A percentile compares a stretch with the other conserved stretches of the same genome.
Conservation (phyloP, 2,329 filamentous ascomycete genomes). For the Trichoderma pleuroti region DNA sequence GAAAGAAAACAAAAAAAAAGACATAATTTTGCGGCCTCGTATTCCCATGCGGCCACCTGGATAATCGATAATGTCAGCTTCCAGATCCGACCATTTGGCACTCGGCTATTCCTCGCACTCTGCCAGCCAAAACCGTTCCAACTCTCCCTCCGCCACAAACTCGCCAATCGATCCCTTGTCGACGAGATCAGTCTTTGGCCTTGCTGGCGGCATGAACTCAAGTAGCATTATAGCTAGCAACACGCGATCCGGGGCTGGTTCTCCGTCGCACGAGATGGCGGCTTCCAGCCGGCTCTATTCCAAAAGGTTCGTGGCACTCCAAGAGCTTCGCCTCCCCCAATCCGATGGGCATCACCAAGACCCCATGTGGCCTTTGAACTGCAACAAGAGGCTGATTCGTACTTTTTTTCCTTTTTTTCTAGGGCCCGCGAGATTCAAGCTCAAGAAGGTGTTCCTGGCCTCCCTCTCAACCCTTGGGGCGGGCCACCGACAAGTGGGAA, state of each 20-base stretch:
- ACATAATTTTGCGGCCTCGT: slow-evolving; percentile 21
- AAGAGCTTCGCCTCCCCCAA: background rate
- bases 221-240: slow-evolving; percentile 56
- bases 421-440: slow-evolving; percentile 96
- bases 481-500: slow-evolving; percentile 94
- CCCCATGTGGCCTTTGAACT: background rate
- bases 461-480: slow-evolving; percentile 76
- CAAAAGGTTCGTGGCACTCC: slow-evolving; percentile 68
- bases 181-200: slow-evolving; percentile 69
- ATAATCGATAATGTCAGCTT: slow-evolving; percentile 93
- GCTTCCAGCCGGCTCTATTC: slow-evolving; percentile 75
- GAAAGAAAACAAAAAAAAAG: background rate
- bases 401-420: background rate
- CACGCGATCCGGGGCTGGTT: slow-evolving; percentile 81
- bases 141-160: slow-evolving; percentile 74
- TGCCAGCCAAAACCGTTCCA: slow-evolving; percentile 64
- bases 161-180: slow-evolving; percentile 74
- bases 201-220: slow-evolving; percentile 59
- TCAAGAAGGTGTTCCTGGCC: slow-evolving; percentile 77
- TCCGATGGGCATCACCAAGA: background rate
- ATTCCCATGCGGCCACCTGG: slow-evolving; percentile 48
- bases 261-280: slow-evolving; percentile 86
- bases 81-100: slow-evolving; percentile 81
- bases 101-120: slow-evolving; percentile 74
- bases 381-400: background rate